phyloP scores from a whole-genome alignment of 352 stramenopile genomes.

The Phytophthora meadii region DNA sequence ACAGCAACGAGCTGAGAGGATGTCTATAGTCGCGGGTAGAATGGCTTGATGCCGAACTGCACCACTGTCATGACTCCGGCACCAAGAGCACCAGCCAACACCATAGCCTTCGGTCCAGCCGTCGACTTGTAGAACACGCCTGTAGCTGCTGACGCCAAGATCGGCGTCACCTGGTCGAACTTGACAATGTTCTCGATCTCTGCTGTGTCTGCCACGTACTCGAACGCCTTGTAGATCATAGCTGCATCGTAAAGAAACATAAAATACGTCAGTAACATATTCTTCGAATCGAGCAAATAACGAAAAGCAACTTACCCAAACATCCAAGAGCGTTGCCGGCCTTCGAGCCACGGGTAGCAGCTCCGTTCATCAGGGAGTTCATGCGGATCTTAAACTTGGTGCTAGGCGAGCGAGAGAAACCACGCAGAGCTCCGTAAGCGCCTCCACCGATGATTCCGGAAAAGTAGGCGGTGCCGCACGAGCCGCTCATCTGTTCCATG shows the following conservation, averaged over 20 bases:
- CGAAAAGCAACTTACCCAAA: conserved; percentile 52
- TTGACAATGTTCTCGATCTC: conserved; percentile 87
- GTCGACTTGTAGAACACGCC: conserved; percentile 91
- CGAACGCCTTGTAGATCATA: conserved; percentile 89
- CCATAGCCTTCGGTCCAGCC: conserved; percentile 82
- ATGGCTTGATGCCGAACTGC: conserved; percentile 88
- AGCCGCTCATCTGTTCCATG: conserved; percentile 85
- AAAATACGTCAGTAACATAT: conserved; percentile 14
- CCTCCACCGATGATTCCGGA: conserved; percentile 85
- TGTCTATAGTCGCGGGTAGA: conserved; percentile 80
- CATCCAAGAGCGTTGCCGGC: conserved; percentile 85
- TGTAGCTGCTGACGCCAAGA: conserved; percentile 81
- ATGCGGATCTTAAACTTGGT: conserved; percentile 91
- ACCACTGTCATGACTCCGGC: conserved; percentile 85
- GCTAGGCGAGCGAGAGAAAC: conserved; percentile 76
- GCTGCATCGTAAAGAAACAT: conserved; percentile 42
- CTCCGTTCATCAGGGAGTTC: conserved; percentile 90
- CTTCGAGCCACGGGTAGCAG: conserved; percentile 81
- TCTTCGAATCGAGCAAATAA: not conserved
- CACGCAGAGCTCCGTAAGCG: conserved; percentile 66
- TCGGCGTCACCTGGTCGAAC: conserved; percentile 85
- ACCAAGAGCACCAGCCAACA: conserved; percentile 81
- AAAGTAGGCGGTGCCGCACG: conserved; percentile 85
- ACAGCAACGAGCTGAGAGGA: conserved; percentile 22
- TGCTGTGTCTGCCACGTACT: conserved; percentile 79